A percentile compares a stretch with the other conserved stretches of the same genome.
Evolutionary conservation across 2,329 filamentous ascomycete genomes (phyloP).

Genomic region (Elsinoe fawcettii): DNA sequence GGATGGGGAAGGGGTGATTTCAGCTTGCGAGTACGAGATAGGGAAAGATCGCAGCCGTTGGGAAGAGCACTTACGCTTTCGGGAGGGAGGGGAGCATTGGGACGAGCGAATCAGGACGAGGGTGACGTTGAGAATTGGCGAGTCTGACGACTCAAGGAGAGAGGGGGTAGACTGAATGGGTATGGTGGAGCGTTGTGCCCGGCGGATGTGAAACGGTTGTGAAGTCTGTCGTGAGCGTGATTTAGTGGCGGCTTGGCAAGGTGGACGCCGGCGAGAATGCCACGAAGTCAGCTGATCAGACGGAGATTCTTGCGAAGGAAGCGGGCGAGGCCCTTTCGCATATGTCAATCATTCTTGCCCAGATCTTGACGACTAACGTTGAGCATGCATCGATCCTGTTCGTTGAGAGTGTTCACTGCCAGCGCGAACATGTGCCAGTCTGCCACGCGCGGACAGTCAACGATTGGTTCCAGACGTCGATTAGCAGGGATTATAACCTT

Average conservation of each 20-base stretch:
- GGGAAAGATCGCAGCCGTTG: constrained; percentile 5
- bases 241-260: neutral
- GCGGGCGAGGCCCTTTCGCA: neutral
- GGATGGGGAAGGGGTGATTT: neutral
- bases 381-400: neutral
- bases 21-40: constrained; percentile 2
- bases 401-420: neutral
- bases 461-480: neutral
- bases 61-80: constrained; percentile 2
- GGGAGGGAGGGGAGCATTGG: neutral
- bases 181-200: neutral
- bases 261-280: neutral
- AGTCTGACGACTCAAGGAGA: neutral
- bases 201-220: neutral
- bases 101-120: constrained; percentile 9
- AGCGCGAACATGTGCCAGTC: neutral
- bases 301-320: neutral
- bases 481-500: neutral
- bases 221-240: constrained; percentile 6
- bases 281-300: neutral
- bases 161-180: neutral
- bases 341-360: neutral
- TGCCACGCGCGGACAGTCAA: neutral
- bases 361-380: neutral
- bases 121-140: constrained; percentile 2